phyloP scores from a whole-genome alignment of 208 protist species.

The Novymonas esmeraldas region DNA sequence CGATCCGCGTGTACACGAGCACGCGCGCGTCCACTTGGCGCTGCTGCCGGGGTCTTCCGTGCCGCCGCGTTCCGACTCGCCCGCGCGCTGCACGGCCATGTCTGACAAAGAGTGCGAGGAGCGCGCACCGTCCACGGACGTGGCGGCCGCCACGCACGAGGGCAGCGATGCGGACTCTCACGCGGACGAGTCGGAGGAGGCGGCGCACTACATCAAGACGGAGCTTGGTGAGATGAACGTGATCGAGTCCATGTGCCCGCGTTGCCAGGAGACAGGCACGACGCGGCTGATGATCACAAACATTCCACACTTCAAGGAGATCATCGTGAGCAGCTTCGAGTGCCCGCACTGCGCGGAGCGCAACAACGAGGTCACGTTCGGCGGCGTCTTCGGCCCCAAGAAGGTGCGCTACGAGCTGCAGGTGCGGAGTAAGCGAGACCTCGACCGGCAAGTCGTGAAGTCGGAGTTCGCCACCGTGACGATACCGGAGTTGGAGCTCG shows the following conservation, averaged over 20 bases:
- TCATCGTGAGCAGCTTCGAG: slow-evolving; percentile 93
- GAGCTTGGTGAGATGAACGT: slow-evolving; percentile 89
- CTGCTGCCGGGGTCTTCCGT: no score
- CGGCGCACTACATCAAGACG: slow-evolving; percentile 63
- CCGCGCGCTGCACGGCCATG: no score
- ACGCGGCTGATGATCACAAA: slow-evolving; percentile 92
- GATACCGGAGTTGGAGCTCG: slow-evolving; percentile 94
- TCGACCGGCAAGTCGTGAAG: slow-evolving; percentile 94
- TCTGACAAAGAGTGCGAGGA: background rate
- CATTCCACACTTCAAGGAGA: slow-evolving; percentile 92
- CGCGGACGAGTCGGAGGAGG: slow-evolving; percentile 20
- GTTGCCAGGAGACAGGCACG: slow-evolving; percentile 83
- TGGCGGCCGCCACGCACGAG: slow-evolving; percentile 5
- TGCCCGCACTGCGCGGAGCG: slow-evolving; percentile 83
- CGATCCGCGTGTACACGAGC: no score
- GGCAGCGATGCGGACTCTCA: background rate
- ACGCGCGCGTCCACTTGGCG: no score
- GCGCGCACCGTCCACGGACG: background rate
- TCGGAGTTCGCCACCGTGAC: slow-evolving; percentile 89
- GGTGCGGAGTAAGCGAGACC: slow-evolving; percentile 83
- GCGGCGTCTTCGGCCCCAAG: slow-evolving; percentile 82
- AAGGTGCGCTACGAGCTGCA: slow-evolving; percentile 85
- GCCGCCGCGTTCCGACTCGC: no score
- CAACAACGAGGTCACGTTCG: slow-evolving; percentile 93
- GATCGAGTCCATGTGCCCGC: slow-evolving; percentile 90